These are phyloP conservation scores for Cercis canadensis DNA, from an alignment of 306 rosid species.

Conservation along the genomic window DNA sequence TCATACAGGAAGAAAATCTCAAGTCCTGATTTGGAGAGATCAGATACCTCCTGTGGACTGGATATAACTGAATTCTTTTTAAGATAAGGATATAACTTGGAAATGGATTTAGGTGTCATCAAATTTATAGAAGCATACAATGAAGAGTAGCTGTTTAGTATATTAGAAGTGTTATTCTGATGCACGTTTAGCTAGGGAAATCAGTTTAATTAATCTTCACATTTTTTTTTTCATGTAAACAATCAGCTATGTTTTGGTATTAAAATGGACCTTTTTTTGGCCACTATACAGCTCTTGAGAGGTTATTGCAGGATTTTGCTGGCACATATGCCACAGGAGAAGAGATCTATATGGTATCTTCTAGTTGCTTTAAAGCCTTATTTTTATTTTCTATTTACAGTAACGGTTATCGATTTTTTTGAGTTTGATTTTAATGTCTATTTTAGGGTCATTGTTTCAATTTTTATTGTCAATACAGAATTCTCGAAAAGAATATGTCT, in stretches of 20 bases:
- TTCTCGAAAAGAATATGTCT: neutral
- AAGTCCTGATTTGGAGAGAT: neutral
- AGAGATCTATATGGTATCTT: constrained; percentile 44
- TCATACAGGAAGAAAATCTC: neutral
- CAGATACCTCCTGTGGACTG: neutral
- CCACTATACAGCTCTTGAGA: constrained; percentile 52
- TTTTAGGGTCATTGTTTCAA: neutral
- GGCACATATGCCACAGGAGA: constrained; percentile 49
- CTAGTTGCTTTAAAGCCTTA: neutral
- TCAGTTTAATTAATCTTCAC: neutral
- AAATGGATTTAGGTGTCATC: neutral
- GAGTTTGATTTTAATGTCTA: neutral
- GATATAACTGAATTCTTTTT: neutral
- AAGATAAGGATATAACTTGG: neutral
- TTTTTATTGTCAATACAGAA: neutral
- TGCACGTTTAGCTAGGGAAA: neutral
- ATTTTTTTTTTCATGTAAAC: neutral
- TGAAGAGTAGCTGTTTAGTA: neutral
- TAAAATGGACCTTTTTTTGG: constrained; percentile 2
- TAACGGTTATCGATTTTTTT: neutral
- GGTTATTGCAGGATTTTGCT: constrained; percentile 47
- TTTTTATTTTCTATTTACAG: constrained; percentile 15
- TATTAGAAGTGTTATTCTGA: neutral
- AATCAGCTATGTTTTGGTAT: neutral
- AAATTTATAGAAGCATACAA: neutral